Base-by-base conservation (phyloP, 768 basidiomycete genomes). In the Termitomyces sp. region DNA sequence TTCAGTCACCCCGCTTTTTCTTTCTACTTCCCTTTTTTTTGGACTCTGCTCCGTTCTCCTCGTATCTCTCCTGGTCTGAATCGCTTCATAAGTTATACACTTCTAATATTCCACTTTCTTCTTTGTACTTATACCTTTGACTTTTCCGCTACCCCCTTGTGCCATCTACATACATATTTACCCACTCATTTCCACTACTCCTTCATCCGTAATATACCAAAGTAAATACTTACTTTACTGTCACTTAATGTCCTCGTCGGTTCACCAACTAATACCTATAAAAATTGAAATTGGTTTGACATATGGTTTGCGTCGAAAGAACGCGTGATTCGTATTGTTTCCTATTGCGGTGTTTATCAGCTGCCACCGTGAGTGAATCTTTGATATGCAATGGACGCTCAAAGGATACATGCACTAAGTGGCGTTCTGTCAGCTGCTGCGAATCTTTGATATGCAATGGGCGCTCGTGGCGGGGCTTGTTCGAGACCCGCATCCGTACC, bases 221-320 rank as follows among this genome's bases (percentile, higher is more conserved):
- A 50, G 54, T 60, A 44, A 60, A 64, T 64, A 64, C 59, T 48
- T 55, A 44, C 44, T 23, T 15, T 51, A 59, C 59, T 55, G 50
- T 58, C 54, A 26, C 53, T 43, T 63, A 63, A 56, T 63, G 31
- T 50, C 44, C 21, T 54, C n/a, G 53, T 42, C 40, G 52, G 31
- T 45, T 49, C 40, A 26, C 19, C 47, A 2, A 28, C 35, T 53
- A 53, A 47, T 55, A 37, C 37, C 43, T 60, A 53, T 52, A 57
- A 43, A 61, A 55, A 50, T 49, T 58, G 49, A 45, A 45, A 23
- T 10, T 28, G 50, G 28, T 35, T 38, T 17, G n/a, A 38, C 21
- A n/a, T 41, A 33, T 33, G 9, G 31, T 10, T 33, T 10, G 31
- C 10, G 31, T 33, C 9, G 10, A 33, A 33, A 2, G 31, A 33